phyloP scores from a whole-genome alignment of 495 filamentous ascomycete genomes.

The Neurospora sp. region DNA sequence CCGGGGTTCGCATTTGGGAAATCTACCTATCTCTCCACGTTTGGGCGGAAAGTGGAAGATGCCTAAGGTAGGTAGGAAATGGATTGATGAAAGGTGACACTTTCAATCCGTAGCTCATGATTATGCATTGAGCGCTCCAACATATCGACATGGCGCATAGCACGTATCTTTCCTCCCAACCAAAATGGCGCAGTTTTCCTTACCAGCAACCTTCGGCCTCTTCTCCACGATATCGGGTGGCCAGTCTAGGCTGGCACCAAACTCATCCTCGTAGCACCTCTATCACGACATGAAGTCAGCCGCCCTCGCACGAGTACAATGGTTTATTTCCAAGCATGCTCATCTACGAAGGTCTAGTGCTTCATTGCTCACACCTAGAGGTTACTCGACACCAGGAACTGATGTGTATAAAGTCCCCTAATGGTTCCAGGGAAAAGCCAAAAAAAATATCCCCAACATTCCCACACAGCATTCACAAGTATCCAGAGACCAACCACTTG shows the following conservation, averaged over 20 bases:
- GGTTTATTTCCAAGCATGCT: background rate
- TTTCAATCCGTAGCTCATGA: background rate
- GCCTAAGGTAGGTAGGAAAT: no score
- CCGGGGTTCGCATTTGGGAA: no score
- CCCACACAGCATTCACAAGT: rapidly evolving
- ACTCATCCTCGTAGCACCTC: background rate
- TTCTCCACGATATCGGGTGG: background rate
- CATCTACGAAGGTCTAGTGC: background rate
- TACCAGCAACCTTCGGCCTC: background rate
- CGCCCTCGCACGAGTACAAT: background rate
- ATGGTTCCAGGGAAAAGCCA: no score
- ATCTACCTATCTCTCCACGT: no score
- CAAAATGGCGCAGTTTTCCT: background rate
- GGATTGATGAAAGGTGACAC: no score
- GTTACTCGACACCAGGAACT: background rate
- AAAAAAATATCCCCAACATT: no score
- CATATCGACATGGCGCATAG: background rate
- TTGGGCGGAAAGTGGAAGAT: no score
- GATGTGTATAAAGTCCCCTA: background rate
- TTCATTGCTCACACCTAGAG: background rate
- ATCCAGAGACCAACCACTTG: no score
- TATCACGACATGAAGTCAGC: background rate
- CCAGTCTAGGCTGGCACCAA: background rate
- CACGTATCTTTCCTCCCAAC: background rate
- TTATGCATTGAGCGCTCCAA: background rate